These are phyloP conservation scores for Oldenlandia corymbosa DNA, from an alignment of 257 asterid genomes.

Conservation along the genomic window DNA sequence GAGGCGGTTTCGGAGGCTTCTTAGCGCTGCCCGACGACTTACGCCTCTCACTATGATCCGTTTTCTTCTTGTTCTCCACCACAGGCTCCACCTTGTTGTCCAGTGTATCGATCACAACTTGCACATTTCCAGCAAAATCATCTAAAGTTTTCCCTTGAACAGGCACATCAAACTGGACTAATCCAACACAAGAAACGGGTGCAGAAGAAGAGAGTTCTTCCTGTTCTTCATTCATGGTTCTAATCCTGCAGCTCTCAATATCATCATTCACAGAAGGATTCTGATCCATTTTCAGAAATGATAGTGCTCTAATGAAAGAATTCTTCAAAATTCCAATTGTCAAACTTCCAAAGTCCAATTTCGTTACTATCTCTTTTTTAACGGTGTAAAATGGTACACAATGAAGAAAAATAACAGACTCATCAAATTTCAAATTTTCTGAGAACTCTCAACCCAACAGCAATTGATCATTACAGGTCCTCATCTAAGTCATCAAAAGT, in stretches of 20 bases:
- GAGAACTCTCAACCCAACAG: no score
- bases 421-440: no score
- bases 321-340: background rate
- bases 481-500: no score
- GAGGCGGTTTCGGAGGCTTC: constrained; percentile 78
- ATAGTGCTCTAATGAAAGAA: no score
- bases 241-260: constrained; percentile 31
- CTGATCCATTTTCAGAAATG: constrained; percentile 35
- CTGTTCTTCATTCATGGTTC: constrained; percentile 24
- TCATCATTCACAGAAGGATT: constrained; percentile 36
- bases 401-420: no score
- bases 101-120: constrained; percentile 21
- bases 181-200: constrained; percentile 18
- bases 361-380: background rate
- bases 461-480: no score
- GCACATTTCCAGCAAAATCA: constrained; percentile 22
- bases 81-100: constrained; percentile 14
- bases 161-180: no score
- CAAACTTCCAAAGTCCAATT: background rate
- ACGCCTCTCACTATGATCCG: constrained; percentile 48
- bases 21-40: constrained; percentile 52
- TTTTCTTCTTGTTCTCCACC: constrained; percentile 28
- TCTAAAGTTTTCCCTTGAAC: no score
- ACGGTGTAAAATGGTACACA: background rate
- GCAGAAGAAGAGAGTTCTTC: no score